A percentile compares a stretch with the other conserved stretches of the same genome.
These are phyloP conservation scores for Roridomyces roridus DNA, from an alignment of 768 basidiomycete species.

Conservation along the genomic window DNA sequence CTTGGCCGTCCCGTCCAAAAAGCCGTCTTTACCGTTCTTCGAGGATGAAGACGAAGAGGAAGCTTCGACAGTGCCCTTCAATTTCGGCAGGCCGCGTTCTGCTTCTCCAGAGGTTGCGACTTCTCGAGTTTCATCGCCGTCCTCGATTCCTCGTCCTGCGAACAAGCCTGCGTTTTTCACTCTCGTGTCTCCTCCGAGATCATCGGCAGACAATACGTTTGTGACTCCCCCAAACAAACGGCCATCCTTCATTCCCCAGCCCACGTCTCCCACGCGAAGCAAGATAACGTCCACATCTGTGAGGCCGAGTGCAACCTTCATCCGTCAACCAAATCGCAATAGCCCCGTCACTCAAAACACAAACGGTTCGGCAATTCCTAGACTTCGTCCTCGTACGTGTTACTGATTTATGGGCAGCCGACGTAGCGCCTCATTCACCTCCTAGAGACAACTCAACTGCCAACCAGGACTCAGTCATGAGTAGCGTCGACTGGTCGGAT, in stretches of 20 bases:
- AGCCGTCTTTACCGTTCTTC: constrained; percentile 15
- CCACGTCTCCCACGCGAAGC: constrained; percentile 51
- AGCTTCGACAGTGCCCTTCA: constrained; percentile 36
- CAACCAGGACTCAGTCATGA: constrained; percentile 44
- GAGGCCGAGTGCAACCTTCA: constrained; percentile 46
- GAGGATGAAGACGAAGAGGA: constrained; percentile 35
- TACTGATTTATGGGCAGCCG: constrained; percentile 53
- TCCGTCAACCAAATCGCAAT: constrained; percentile 44
- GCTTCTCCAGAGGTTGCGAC: constrained; percentile 19
- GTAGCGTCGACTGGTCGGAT: constrained; percentile 43
- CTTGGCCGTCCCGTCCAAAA: constrained; percentile 20
- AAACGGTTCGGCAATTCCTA: constrained; percentile 72
- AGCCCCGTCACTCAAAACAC: constrained; percentile 33
- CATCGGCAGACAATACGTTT: constrained; percentile 32
- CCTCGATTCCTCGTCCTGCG: constrained; percentile 56
- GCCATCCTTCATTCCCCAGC: constrained; percentile 70
- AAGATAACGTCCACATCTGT: constrained; percentile 35
- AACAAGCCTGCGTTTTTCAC: constrained; percentile 42
- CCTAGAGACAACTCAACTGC: constrained; percentile 42
- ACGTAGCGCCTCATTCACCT: constrained; percentile 36
- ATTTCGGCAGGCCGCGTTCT: constrained; percentile 37
- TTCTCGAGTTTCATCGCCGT: constrained; percentile 43
- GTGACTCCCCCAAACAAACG: constrained; percentile 62
- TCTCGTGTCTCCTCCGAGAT: constrained; percentile 31
- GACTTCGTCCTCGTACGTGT: constrained; percentile 62